A percentile compares a stretch with the other conserved stretches of the same genome.
Evolutionary conservation across 306 rosid genomes (phyloP).

Genomic region (Fragaria ananassa): DNA sequence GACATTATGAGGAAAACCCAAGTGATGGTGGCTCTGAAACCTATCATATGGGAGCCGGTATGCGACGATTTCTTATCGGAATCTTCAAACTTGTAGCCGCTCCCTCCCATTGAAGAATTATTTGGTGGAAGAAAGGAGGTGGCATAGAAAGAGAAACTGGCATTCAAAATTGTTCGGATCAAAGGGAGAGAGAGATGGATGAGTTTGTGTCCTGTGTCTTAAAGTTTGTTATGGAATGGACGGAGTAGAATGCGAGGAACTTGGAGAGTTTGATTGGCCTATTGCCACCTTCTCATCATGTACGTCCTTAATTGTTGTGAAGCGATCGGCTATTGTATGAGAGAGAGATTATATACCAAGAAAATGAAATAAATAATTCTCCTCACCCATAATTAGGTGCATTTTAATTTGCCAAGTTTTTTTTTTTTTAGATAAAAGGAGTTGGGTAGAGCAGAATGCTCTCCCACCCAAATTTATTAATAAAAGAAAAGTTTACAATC

Average conservation of each 20-base stretch:
- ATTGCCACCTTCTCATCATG: neutral
- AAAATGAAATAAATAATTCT: too few relatives aligned
- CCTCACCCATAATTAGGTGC: too few relatives aligned
- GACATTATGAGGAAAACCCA: conserved; percentile 48
- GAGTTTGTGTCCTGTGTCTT: conserved; percentile 13
- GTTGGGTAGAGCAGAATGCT: too few relatives aligned
- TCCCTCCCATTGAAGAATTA: conserved; percentile 17
- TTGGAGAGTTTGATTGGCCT: conserved; percentile 22
- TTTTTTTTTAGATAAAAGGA: too few relatives aligned
- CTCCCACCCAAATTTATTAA: too few relatives aligned
- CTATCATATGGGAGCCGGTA: conserved; percentile 16
- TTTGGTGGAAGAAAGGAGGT: conserved; percentile 23
- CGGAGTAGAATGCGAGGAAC: conserved; percentile 41
- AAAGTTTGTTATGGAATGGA: conserved; percentile 31
- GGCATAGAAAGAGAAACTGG: conserved; percentile 22
- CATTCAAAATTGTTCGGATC: conserved; percentile 48
- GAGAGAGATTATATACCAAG: neutral
- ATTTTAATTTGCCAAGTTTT: too few relatives aligned
- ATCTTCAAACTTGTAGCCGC: conserved; percentile 23
- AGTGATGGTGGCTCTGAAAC: conserved; percentile 42
- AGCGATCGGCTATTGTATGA: neutral
- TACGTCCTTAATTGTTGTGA: conserved; percentile 1
- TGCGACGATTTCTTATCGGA: conserved; percentile 21
- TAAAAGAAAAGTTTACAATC: too few relatives aligned
- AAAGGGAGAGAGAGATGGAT: conserved; percentile 5